These are phyloP conservation scores for Pterocarpus santalinus DNA, from an alignment of 306 rosid genomes.

Conservation along the genomic window DNA sequence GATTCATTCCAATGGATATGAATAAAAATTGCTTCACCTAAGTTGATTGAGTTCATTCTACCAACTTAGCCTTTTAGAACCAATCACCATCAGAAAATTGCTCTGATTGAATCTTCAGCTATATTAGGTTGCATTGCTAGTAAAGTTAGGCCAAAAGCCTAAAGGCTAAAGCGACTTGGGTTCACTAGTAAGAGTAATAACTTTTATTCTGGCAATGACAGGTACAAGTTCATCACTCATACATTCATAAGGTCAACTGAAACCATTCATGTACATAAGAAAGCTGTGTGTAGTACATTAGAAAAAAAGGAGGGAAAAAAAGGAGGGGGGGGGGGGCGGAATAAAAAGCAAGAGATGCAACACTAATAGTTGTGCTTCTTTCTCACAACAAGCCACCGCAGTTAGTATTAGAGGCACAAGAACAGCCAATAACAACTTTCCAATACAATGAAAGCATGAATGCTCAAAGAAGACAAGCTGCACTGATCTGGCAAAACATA, in stretches of 20 bases:
- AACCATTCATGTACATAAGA: not conserved
- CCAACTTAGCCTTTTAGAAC: not conserved
- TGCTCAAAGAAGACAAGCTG: not conserved
- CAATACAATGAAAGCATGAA: conserved; percentile 7
- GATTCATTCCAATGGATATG: conserved; percentile 5
- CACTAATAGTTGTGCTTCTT: not conserved
- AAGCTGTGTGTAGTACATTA: not conserved
- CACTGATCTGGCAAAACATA: conserved; percentile 14
- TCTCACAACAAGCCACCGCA: not conserved
- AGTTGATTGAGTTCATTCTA: not conserved
- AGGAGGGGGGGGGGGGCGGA: not conserved
- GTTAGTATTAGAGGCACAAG: conserved; percentile 26
- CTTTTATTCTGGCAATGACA: not conserved
- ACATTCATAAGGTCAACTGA: not conserved
- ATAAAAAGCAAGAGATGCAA: not conserved
- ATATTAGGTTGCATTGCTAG: not conserved
- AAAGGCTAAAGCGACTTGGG: not conserved
- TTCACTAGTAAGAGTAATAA: conserved; percentile 1
- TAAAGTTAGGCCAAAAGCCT: not conserved
- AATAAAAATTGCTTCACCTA: too few species aligned
- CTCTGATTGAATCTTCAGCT: not conserved
- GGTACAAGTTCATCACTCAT: not conserved
- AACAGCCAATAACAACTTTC: not conserved
- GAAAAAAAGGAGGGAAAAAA: not conserved
- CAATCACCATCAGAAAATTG: not conserved